A percentile compares a stretch with the other conserved stretches of the same genome.
These are phyloP conservation scores for Barnettozyma vustinii DNA, from an alignment of 805 yeast species.

Conservation along the genomic window DNA sequence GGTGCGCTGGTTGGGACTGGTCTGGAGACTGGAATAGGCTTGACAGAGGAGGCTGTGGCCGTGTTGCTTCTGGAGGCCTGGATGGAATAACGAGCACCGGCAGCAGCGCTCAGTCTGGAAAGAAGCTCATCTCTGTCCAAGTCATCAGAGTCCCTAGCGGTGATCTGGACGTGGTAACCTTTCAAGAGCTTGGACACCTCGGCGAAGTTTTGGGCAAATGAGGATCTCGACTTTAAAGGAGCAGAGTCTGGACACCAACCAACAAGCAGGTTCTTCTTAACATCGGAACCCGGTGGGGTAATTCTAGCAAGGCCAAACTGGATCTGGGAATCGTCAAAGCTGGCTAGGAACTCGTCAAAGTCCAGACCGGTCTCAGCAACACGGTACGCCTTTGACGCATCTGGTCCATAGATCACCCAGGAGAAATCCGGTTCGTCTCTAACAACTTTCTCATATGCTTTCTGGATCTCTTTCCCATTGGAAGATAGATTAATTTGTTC, in stretches of 20 bases:
- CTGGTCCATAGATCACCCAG: conserved; percentile 81
- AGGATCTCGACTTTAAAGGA: conserved; percentile 68
- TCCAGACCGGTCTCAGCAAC: conserved; percentile 49
- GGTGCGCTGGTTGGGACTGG: conserved; percentile 22
- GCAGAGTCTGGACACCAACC: conserved; percentile 99
- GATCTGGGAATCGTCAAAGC: conserved; percentile 81
- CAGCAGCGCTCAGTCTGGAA: conserved; percentile 76
- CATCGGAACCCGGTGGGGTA: conserved; percentile 87
- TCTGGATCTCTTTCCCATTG: conserved; percentile 70
- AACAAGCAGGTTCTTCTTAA: conserved; percentile 72
- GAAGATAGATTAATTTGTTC: conserved; percentile 54
- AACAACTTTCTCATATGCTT: conserved; percentile 72
- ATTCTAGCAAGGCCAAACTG: conserved; percentile 90
- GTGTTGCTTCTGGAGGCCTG: conserved; percentile 36
- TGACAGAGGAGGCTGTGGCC: conserved; percentile 23
- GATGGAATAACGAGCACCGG: conserved; percentile 91
- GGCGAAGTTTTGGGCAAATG: conserved; percentile 73
- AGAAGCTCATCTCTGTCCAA: conserved; percentile 73
- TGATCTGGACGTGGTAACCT: conserved; percentile 93
- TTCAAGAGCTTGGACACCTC: conserved; percentile 62
- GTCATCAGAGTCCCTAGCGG: conserved; percentile 93
- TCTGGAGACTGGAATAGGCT: conserved; percentile 7
- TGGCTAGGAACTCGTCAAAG: conserved; percentile 70
- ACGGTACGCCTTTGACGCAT: conserved; percentile 40
- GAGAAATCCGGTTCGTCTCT: conserved; percentile 63